Evolutionary conservation across 176 grass and related monocot genomes (phyloP).

Genomic region (Rhynchospora breviuscula): DNA sequence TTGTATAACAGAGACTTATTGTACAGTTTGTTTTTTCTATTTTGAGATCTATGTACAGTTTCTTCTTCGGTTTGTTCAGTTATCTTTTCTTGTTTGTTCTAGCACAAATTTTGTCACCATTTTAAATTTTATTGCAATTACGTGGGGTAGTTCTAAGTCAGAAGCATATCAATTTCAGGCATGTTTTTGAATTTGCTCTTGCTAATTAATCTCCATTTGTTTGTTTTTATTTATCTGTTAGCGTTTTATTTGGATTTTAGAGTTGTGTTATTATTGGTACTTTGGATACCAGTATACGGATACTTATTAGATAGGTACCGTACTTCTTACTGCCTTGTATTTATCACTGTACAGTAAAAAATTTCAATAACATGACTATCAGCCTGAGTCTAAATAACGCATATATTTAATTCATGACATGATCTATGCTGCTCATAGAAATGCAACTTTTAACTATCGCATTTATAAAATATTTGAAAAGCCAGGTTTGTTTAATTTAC

Average conservation of each 20-base stretch:
- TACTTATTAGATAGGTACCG: neutral
- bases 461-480: neutral
- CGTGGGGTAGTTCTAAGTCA: neutral
- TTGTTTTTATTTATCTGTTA: neutral
- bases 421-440: neutral
- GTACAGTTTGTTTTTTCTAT: constrained; percentile 19
- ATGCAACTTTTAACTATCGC: neutral
- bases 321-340: neutral
- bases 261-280: neutral
- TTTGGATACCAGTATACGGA: neutral
- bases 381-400: no score
- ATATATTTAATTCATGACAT: neutral
- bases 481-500: no score
- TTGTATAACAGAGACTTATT: constrained; percentile 2
- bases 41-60: constrained; percentile 1
- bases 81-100: constrained; percentile 7
- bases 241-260: neutral
- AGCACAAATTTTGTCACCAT: neutral
- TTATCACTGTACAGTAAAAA: neutral
- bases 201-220: neutral
- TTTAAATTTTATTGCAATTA: neutral
- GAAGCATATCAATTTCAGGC: neutral
- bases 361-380: neutral
- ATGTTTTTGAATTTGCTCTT: neutral
- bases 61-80: neutral